Evolutionary conservation across 495 filamentous ascomycete genomes (phyloP).

Genomic region (Daldinia decipiens): DNA sequence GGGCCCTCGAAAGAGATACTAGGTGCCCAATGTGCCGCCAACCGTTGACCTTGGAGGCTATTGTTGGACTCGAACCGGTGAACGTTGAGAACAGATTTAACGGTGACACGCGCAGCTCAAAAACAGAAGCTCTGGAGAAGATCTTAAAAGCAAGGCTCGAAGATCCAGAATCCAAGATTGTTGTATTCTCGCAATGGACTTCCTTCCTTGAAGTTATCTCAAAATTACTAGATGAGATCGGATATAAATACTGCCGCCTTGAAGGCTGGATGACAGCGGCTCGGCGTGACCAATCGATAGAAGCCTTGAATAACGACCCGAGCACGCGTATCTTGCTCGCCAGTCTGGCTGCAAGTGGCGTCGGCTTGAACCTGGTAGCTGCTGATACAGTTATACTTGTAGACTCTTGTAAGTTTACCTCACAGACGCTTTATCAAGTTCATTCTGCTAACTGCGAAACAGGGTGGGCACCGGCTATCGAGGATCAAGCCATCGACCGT

Average conservation of each 20-base stretch:
- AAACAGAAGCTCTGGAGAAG: constrained; percentile 82
- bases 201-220: constrained; percentile 85
- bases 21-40: constrained; percentile 92
- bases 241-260: constrained; percentile 76
- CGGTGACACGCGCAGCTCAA: constrained; percentile 74
- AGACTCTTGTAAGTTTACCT: constrained; percentile 67
- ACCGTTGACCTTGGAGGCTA: constrained; percentile 67
- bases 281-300: constrained; percentile 75
- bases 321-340: constrained; percentile 83
- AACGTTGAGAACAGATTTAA: constrained; percentile 62
- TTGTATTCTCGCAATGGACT: constrained; percentile 96
- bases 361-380: constrained; percentile 88
- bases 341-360: constrained; percentile 81
- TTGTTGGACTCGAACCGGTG: constrained; percentile 73
- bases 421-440: not conserved
- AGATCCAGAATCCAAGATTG: constrained; percentile 77
- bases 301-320: constrained; percentile 72
- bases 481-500: constrained; percentile 92
- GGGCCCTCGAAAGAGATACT: constrained; percentile 80
- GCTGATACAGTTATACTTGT: constrained; percentile 87
- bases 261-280: constrained; percentile 81
- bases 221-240: constrained; percentile 69
- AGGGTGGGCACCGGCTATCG: constrained; percentile 93
- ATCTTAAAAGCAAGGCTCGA: constrained; percentile 78
- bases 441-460: constrained; percentile 24